Evolutionary conservation across 129 eudicot genomes (phyloP).

Genomic region (Helianthus annuus): DNA sequence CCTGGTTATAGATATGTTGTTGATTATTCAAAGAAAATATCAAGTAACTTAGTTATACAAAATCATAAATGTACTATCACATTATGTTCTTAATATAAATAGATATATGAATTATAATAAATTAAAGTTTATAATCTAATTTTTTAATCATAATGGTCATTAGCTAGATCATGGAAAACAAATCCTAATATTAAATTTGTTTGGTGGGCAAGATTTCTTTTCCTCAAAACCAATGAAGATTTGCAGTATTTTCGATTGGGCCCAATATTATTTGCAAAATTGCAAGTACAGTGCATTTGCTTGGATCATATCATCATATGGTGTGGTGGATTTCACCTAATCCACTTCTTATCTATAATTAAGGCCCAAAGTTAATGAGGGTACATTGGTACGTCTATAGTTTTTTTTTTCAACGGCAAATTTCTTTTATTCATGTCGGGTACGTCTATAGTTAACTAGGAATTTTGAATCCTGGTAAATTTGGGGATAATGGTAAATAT

Average conservation of each 20-base stretch:
- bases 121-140: neutral
- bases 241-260: slow-evolving; percentile 16
- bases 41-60: neutral
- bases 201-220: neutral
- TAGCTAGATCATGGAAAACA: neutral
- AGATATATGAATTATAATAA: too few species aligned
- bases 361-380: slow-evolving; percentile 11
- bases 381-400: neutral
- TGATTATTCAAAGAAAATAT: too few species aligned
- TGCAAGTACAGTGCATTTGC: neutral
- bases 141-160: neutral
- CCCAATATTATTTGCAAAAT: slow-evolving; percentile 9
- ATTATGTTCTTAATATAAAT: neutral
- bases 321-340: slow-evolving; percentile 21
- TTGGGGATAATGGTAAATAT: neutral
- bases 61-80: neutral
- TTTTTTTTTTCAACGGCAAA: too few species aligned
- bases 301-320: slow-evolving; percentile 18
- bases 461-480: neutral
- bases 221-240: slow-evolving; percentile 15
- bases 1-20: too few species aligned
- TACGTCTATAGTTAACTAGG: too few species aligned
- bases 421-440: too few species aligned
- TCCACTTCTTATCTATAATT: slow-evolving; percentile 17
- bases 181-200: neutral